Evolutionary conservation across 371 early-diverging fungal species (phyloP), one percentile per base, ranked within the genome.

Genomic region (Lichtheimia ramosa): DNA sequence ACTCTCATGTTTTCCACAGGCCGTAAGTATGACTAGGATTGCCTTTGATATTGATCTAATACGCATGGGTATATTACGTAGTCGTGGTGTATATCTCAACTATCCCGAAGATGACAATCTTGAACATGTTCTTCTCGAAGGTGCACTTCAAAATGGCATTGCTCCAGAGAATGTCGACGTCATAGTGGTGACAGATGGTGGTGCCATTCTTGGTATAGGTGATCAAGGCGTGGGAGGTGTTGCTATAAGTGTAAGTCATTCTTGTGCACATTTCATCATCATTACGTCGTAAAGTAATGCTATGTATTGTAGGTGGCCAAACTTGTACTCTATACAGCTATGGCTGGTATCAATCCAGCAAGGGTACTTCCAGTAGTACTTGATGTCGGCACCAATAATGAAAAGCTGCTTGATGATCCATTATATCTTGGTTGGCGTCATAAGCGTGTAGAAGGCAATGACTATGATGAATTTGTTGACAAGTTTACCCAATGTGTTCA

Each of bases 301-400:
- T 8, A 34, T 34, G 25, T 21, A 8, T 21, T n/a, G 10, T 54
- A 75, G 48, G 61, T 73, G 3, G 74, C 72, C 7, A 74, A 74
- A 51, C 52, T 68, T 5, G 46, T 57, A 3, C 51, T 74, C 14
- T 63, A 63, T 23, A 63, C 63, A 24, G 48, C 54, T 2, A 46
- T 61, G 54, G 63, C 58, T 0, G 76, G 76, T 24, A 54, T 76
- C 41, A 58, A 58, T 49, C 76, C 76, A 24, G 56, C 57, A 18
- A 39, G 63, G 2, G 60, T 63, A 4, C 52, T 76, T 3, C 75
- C 76, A n/a, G 70, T 76, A 5, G 69, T 67, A 7, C 52, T 75
- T 24, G 75, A 75, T 58, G 65, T 74, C 2, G 75, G 75, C 25
- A 73, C 74, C 7, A 69, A 76, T 50, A 71, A 68, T 43, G 18